Conservation (phyloP, 139 green algal genomes). For the Desmodesmus armatus region DNA sequence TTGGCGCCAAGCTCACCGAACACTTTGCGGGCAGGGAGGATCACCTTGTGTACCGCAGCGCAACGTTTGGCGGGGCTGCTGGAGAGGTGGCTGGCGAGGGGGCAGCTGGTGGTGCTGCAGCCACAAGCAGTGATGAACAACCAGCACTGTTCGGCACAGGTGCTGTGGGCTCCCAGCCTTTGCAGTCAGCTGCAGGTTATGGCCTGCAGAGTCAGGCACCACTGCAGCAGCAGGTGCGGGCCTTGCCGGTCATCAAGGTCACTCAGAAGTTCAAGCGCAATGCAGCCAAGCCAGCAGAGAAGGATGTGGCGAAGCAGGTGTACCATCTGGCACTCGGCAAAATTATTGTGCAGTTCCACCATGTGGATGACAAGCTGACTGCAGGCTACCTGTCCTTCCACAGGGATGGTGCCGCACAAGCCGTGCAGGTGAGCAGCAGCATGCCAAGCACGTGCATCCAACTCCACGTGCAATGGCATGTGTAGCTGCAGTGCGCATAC, state of each 20-base stretch:
- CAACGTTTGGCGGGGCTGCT: slow-evolving; percentile 57
- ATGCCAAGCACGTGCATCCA: too few species aligned
- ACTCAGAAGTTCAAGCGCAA: slow-evolving; percentile 83
- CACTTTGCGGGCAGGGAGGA: slow-evolving; percentile 77
- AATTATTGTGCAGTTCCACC: slow-evolving; percentile 39
- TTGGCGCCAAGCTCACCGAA: slow-evolving; percentile 71
- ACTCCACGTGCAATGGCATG: too few species aligned
- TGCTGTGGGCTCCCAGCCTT: neutral
- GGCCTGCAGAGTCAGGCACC: too few species aligned
- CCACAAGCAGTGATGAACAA: neutral
- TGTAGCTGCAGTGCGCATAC: too few species aligned
- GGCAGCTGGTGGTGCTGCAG: neutral
- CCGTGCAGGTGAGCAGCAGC: slow-evolving; percentile 74
- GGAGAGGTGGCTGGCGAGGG: neutral
- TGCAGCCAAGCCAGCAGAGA: slow-evolving; percentile 48
- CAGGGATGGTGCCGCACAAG: slow-evolving; percentile 75
- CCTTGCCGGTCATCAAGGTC: slow-evolving; percentile 79
- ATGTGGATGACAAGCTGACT: slow-evolving; percentile 30
- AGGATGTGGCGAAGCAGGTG: slow-evolving; percentile 78
- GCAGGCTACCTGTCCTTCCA: slow-evolving; percentile 59
- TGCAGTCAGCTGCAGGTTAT: neutral
- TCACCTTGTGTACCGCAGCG: slow-evolving; percentile 76
- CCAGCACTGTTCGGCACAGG: neutral
- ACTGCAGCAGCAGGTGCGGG: neutral
- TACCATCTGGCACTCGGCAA: slow-evolving; percentile 73